Conservation (phyloP, 352 stramenopile genomes). For the Peronosclerospora sorghi region DNA sequence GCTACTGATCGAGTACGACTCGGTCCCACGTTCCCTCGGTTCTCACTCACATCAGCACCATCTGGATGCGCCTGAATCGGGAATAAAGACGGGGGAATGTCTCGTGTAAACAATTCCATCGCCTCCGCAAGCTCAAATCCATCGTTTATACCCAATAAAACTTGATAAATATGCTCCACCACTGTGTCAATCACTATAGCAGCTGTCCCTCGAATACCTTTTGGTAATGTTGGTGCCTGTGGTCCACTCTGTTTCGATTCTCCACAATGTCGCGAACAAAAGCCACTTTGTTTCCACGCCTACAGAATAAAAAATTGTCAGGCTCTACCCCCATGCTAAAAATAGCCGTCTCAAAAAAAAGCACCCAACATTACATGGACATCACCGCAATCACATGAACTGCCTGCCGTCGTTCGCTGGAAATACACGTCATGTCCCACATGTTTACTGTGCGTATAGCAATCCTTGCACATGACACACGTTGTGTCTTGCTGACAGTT, state of each 20-base stretch:
- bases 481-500: slow-evolving; percentile 81
- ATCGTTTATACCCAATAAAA: slow-evolving; percentile 52
- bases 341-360: neutral
- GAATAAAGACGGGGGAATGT: slow-evolving; percentile 38
- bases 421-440: slow-evolving; percentile 81
- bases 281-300: slow-evolving; percentile 69
- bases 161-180: slow-evolving; percentile 65
- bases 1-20: slow-evolving; percentile 2
- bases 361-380: slow-evolving; percentile 37
- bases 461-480: slow-evolving; percentile 81
- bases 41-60: slow-evolving; percentile 12
- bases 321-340: no score
- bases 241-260: slow-evolving; percentile 19
- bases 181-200: slow-evolving; percentile 62
- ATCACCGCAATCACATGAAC: slow-evolving; percentile 80
- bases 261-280: slow-evolving; percentile 73
- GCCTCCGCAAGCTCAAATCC: slow-evolving; percentile 59
- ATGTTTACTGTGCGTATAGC: slow-evolving; percentile 74
- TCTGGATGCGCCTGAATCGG: slow-evolving; percentile 30
- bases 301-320: slow-evolving; percentile 9
- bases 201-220: slow-evolving; percentile 37
- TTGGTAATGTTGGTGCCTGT: slow-evolving; percentile 58
- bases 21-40: neutral
- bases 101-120: slow-evolving; percentile 54
- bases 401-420: slow-evolving; percentile 74